Base-by-base conservation (phyloP, 495 filamentous ascomycete genomes). In the Penicillium turbatum region DNA sequence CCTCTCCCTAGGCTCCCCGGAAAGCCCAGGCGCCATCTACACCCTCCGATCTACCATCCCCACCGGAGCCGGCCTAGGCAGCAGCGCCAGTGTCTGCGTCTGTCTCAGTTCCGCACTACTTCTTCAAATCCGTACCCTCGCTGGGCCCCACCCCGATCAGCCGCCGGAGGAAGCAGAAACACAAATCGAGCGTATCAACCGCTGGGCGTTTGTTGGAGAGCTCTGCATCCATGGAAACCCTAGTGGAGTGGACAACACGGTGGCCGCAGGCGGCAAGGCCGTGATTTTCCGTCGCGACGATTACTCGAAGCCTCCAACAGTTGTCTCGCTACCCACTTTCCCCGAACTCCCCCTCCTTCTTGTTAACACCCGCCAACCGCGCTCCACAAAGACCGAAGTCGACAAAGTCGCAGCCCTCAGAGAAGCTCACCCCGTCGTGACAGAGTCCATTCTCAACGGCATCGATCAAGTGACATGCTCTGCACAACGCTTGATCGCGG, bases 201-300 rank as follows among this genome's bases (percentile, higher is more conserved):
- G 87, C 47, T 98, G 93, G 93, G 92, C 93, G 0, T 97, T 95
- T 65, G 93, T 97, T 1, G 90, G 88, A 24, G 93, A 98, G 72
- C 85, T 97, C 80, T 92, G 89, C 62, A 97, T 96, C 38, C 93
- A 98, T 69, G 92, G 92, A 24, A 96, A 96, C 65, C 92, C 93
- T 5, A 95, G 89, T 8, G 93, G 93, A 0, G 89, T 98, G 46
- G 93, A 98, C 73, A 98, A 98, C 69, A 97, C 93, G n/a, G 92
- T 98, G 44, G 75, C 92, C 37, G 87, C 90, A 10, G 84, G 89
- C 58, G 93, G 93, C 48, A 96, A 92, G 73, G 93, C 91, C 4
- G 91, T 97, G 2, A 77, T 96, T 29, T 98, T 95, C 74, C 84
- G 88, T 61, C 81, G 93, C 39, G 75, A 71, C 29, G 88, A 95